Evolutionary conservation across 768 basidiomycete species (phyloP).

Genomic region (Russula earlei): DNA sequence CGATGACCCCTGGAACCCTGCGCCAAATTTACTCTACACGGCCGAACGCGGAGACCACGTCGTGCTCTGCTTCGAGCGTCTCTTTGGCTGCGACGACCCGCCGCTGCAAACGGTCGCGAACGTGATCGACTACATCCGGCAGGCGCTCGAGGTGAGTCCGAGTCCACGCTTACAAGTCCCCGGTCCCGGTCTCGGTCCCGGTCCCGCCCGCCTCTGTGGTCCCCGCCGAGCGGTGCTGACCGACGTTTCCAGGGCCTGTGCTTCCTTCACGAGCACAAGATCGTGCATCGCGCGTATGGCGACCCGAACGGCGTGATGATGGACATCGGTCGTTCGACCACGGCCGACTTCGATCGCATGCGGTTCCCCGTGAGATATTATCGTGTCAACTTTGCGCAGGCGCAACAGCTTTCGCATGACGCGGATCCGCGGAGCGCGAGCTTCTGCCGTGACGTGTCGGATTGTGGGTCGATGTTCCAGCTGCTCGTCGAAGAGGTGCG

Average conservation of each 20-base stretch:
- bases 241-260: conserved; percentile 1
- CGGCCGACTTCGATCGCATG: conserved; percentile 8
- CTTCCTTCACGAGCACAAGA: conserved; percentile 15
- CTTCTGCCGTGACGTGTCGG: conserved; percentile 9
- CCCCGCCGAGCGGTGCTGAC: not conserved
- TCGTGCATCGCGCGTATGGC: conserved; percentile 7
- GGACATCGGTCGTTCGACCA: conserved; percentile 9
- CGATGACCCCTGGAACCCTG: conserved; percentile 46
- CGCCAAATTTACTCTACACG: conserved; percentile 37
- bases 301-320: conserved; percentile 15
- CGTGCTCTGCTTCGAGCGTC: conserved; percentile 37
- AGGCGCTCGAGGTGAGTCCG: conserved; percentile 36
- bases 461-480: conserved; percentile 13
- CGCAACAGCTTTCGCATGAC: conserved; percentile 4
- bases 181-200: no score
- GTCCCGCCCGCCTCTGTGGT: no score
- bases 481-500: conserved; percentile 1
- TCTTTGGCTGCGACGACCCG: conserved; percentile 37
- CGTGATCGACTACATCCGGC: conserved; percentile 43
- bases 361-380: conserved; percentile 13
- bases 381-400: conserved; percentile 13
- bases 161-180: no score
- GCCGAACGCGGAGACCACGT: conserved; percentile 35
- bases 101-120: conserved; percentile 38
- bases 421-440: conserved; percentile 1